phyloP scores from a whole-genome alignment of 352 stramenopile genomes.

The Thraustochytrium sp. region DNA sequence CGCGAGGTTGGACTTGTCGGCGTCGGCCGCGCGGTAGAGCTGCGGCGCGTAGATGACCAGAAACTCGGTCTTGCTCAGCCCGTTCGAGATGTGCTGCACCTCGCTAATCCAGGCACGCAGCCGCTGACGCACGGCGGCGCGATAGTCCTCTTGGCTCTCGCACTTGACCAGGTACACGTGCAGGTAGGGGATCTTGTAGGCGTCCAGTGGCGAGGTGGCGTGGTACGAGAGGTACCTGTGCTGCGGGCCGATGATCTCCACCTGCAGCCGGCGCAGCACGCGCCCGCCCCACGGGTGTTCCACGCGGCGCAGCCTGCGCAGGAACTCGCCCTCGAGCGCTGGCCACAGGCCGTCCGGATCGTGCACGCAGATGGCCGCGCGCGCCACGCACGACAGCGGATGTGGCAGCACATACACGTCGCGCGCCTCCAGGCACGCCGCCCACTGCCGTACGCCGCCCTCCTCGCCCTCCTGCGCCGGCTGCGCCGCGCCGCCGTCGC shows the following conservation, averaged over 20 bases:
- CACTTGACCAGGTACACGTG: constrained; percentile 27
- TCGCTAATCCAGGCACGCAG: background rate
- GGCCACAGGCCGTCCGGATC: constrained; percentile 5
- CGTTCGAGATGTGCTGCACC: background rate
- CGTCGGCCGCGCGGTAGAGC: background rate
- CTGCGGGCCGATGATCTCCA: background rate
- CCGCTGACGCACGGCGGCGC: background rate
- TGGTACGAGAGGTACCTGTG: background rate
- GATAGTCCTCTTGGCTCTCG: constrained; percentile 7
- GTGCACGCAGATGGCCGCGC: background rate
- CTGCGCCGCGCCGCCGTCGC: no score
- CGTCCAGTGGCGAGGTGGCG: constrained; percentile 1
- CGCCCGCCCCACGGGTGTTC: constrained; percentile 11
- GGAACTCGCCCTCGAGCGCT: background rate
- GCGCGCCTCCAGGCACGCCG: background rate
- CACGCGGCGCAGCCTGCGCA: background rate
- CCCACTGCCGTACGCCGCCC: background rate
- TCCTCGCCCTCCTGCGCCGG: background rate
- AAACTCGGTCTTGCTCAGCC: background rate
- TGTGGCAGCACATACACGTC: background rate
- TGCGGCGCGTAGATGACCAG: constrained; percentile 1
- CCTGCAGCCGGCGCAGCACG: background rate
- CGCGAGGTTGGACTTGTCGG: background rate
- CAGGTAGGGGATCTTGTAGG: constrained; percentile 11
- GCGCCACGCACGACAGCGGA: background rate